Evolutionary conservation across 345 rosid genomes (phyloP).

Genomic region (Salix brachista): DNA sequence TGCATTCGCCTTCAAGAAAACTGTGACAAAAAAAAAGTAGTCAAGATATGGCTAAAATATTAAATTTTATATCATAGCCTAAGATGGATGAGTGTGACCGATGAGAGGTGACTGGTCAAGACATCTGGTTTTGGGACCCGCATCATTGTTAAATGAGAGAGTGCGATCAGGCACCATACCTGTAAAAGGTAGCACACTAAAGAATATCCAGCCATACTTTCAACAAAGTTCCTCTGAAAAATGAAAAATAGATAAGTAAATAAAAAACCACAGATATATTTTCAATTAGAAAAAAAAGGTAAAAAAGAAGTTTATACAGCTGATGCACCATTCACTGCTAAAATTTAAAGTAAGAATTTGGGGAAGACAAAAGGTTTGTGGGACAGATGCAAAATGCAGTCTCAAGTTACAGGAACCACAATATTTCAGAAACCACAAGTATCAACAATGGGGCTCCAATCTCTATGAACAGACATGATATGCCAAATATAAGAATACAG

Average conservation of each 20-base stretch:
- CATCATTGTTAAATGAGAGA: neutral
- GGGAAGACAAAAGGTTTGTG: neutral
- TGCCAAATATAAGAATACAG: neutral
- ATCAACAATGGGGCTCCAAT: neutral
- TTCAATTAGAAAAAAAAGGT: neutral
- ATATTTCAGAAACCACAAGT: neutral
- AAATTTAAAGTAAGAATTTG: neutral
- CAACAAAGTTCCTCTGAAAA: conserved; percentile 92
- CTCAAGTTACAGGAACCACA: neutral
- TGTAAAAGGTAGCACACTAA: conserved; percentile 96
- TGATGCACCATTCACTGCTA: neutral
- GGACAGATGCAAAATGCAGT: neutral
- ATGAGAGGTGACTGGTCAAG: neutral
- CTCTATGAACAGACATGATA: neutral
- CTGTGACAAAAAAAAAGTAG: neutral
- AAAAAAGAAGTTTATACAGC: neutral
- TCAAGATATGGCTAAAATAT: neutral
- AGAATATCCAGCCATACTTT: conserved; percentile 99
- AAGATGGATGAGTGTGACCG: neutral
- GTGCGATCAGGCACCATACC: conserved; percentile 35
- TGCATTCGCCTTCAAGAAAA: neutral
- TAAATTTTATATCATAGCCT: neutral
- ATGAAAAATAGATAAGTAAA: conserved; percentile 15
- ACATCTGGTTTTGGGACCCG: neutral
- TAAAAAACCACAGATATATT: neutral